Evolutionary conservation across 1,284 basidiomycete species (phyloP), one percentile per base, ranked within the genome.

Genomic region (Puccinia coronata): DNA sequence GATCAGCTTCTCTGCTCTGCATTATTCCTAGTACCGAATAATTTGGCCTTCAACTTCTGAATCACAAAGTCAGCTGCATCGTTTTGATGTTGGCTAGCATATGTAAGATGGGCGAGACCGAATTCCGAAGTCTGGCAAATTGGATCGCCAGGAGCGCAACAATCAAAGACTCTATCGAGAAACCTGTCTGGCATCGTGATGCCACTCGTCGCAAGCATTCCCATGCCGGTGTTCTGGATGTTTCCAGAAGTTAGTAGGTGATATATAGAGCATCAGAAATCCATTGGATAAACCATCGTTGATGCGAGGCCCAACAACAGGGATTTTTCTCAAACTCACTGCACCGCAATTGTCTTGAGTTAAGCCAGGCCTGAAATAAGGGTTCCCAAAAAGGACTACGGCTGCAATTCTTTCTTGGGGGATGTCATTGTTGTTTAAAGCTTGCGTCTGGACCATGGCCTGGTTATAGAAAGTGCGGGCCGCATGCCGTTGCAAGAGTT

Each of bases 381-480:
- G 79, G 49, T 67, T 81, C 69, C 71, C 71, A 53, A 51, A 74
- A 18, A 81, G 41, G 2, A 57, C 71, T 16, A 74, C 59, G 1
- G 79, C 79, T 9, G 47, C 59, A 18, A 81, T 61, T 12, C 28
- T 49, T 18, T 51, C 41, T 31, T 18, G 28, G 1, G 79, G 71
- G 8, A 81, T 31, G 0, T n/a, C 36, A 16, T 57, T 41, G 20
- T 41, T 73, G 39, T 12, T 53, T 41, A 63, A 25, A 28, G 39
- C 61, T 67, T 81, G 70, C 23, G 61, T 67, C 36, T 49, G 34
- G 11, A 81, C 79, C 79, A 81, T 81, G 73, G 79, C 79, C 69
- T 80, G 2, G 43, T 57, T 43, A 39, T 49, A 51, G 67, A 3
- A 65, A 67, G 34, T 14, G 12, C 3, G 5, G n/a, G 4, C n/a